Evolutionary conservation across 2,329 filamentous ascomycete species (phyloP).

Genomic region (Aspergillus hortae): DNA sequence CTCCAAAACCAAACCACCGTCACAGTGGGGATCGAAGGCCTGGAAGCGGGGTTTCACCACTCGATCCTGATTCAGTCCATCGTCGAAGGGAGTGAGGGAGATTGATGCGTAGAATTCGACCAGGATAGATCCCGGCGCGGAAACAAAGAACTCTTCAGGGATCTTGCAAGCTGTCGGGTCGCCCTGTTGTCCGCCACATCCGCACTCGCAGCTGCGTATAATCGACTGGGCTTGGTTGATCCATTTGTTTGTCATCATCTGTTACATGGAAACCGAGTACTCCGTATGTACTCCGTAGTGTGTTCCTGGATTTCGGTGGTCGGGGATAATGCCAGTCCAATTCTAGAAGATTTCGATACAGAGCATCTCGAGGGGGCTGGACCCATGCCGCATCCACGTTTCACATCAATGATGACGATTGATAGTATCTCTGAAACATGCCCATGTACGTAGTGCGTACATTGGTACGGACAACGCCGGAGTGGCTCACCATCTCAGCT

Average conservation of each 20-base stretch:
- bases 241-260: too few relatives aligned
- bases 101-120: too few relatives aligned
- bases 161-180: background rate
- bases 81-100: too few relatives aligned
- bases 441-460: too few relatives aligned
- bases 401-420: too few relatives aligned
- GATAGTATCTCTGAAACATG: too few relatives aligned
- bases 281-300: background rate
- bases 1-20: background rate
- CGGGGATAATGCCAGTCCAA: background rate
- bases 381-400: too few relatives aligned
- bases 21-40: background rate
- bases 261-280: background rate
- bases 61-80: too few relatives aligned
- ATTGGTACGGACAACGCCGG: too few relatives aligned
- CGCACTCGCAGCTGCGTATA: conserved; percentile 8
- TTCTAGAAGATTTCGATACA: conserved; percentile 16
- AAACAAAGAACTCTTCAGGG: conserved; percentile 2
- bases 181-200: conserved; percentile 10
- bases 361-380: background rate
- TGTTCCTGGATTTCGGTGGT: background rate
- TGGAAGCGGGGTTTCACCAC: too few relatives aligned
- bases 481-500: too few relatives aligned
- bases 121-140: background rate
- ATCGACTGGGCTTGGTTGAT: background rate